Conservation (phyloP, 768 basidiomycete species). For the Boletus speciosus region DNA sequence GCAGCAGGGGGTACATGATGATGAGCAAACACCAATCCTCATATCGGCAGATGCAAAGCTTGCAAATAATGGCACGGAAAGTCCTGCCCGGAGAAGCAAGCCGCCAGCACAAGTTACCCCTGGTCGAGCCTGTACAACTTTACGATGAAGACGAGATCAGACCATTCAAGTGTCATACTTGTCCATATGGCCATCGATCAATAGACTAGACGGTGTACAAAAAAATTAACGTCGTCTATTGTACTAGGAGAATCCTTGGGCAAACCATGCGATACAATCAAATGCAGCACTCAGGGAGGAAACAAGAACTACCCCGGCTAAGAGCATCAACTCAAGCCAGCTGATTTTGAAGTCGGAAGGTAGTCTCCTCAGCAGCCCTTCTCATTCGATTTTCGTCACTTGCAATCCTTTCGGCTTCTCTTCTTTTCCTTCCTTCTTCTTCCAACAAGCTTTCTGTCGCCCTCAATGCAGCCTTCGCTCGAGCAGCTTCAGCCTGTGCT, state of each 20-base stretch:
- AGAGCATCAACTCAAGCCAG: not conserved
- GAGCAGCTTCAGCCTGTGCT: constrained; percentile 57
- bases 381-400: constrained; percentile 48
- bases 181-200: not conserved
- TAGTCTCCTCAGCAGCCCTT: constrained; percentile 48
- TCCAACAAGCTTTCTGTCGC: constrained; percentile 56
- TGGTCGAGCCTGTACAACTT: not conserved
- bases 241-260: constrained; percentile 1
- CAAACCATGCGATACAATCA: not conserved
- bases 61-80: not conserved
- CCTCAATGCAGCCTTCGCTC: constrained; percentile 52
- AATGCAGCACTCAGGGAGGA: not conserved
- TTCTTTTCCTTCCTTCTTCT: constrained; percentile 54
- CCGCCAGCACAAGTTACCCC: not conserved
- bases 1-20: not conserved
- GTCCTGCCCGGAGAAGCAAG: not conserved
- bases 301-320: not conserved
- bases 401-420: constrained; percentile 53
- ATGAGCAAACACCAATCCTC: not conserved
- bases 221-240: constrained; percentile 6
- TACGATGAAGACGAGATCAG: not conserved
- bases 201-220: not conserved
- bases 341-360: constrained; percentile 35
- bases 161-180: too few species aligned
- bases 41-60: not conserved